Evolutionary conservation across 768 basidiomycete genomes (phyloP).

Genomic region (Termitomyces sp.): DNA sequence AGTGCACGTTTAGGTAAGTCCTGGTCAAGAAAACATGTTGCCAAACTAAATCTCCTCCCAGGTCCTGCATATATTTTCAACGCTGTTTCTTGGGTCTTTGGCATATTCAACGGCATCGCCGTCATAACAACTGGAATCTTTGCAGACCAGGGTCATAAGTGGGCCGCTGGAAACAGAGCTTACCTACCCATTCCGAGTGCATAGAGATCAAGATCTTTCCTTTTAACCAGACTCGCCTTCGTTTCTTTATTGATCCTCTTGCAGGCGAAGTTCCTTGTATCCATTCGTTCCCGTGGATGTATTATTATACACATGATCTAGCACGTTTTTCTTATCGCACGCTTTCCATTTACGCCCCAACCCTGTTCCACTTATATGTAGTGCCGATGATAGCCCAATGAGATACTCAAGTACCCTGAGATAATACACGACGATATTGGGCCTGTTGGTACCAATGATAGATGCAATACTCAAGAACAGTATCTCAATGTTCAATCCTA

Average conservation of each 20-base stretch:
- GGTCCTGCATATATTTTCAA: conserved; percentile 61
- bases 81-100: conserved; percentile 57
- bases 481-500: too few species aligned
- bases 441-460: too few species aligned
- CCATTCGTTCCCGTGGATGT: too few species aligned
- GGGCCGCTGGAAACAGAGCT: conserved; percentile 76
- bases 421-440: too few species aligned
- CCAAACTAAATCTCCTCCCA: conserved; percentile 19
- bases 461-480: too few species aligned
- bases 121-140: conserved; percentile 63
- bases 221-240: too few species aligned
- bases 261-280: too few species aligned
- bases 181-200: conserved; percentile 40
- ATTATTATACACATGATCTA: not conserved
- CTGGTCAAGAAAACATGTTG: not conserved
- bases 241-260: too few species aligned
- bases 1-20: conserved; percentile 57
- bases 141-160: conserved; percentile 57
- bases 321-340: not conserved
- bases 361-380: not conserved
- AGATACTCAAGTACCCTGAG: too few species aligned
- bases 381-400: not conserved
- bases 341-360: not conserved
- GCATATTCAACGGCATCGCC: conserved; percentile 46
- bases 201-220: not conserved